A percentile compares a stretch with the other conserved stretches of the same genome.
phyloP scores from a whole-genome alignment of 75 land plant species.

The Pinus tabuliformis region DNA sequence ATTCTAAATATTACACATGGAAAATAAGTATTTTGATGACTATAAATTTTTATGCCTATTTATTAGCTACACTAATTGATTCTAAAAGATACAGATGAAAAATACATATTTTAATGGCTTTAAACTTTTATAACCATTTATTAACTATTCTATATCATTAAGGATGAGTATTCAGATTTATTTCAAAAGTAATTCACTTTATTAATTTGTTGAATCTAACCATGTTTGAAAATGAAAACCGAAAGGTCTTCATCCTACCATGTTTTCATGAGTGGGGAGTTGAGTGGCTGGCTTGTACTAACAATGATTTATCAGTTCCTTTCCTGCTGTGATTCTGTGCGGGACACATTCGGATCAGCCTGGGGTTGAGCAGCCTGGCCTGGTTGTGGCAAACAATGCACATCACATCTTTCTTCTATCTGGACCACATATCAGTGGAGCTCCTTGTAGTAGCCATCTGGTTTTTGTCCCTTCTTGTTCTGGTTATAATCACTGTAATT shows the following conservation, averaged over 20 bases:
- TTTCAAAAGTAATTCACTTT: no score
- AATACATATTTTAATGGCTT: no score
- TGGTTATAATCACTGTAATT: slow-evolving; percentile 1
- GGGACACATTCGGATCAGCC: slow-evolving; percentile 12
- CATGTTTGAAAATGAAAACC: no score
- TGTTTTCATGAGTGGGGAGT: background rate
- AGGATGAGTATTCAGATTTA: no score
- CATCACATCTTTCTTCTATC: background rate
- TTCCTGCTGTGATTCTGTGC: slow-evolving; percentile 14
- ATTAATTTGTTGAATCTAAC: no score
- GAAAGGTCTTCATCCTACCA: background rate
- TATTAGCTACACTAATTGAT: no score
- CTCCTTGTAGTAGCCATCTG: slow-evolving; percentile 6
- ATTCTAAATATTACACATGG: no score
- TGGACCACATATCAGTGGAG: background rate
- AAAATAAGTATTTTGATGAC: no score
- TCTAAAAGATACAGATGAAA: no score
- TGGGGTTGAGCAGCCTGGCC: slow-evolving; percentile 10
- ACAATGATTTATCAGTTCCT: background rate
- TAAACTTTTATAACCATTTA: no score
- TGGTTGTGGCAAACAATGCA: slow-evolving; percentile 12
- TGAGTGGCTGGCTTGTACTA: background rate
- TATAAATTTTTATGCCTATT: no score
- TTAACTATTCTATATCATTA: no score
- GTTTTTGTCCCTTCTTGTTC: slow-evolving; percentile 10